Evolutionary conservation across 2,329 filamentous ascomycete genomes (phyloP).

Genomic region (Xylaria sp.): DNA sequence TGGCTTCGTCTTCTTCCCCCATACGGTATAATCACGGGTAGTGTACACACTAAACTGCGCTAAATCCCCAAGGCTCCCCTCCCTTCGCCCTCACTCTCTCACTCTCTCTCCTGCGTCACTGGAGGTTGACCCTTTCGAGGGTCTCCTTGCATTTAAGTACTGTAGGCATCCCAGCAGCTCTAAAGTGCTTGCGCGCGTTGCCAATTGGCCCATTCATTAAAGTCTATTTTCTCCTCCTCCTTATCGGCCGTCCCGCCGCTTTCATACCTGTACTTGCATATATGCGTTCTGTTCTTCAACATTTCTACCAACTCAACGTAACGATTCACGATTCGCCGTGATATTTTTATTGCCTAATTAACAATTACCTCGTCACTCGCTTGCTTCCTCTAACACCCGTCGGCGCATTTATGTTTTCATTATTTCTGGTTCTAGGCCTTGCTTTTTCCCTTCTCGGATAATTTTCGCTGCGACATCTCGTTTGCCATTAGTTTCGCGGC

Average conservation of each 20-base stretch:
- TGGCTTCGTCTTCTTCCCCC: not conserved
- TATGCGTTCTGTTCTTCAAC: not conserved
- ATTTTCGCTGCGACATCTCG: not conserved
- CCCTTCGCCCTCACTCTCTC: not conserved
- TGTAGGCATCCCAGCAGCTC: constrained; percentile 3
- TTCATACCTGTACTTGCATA: not conserved
- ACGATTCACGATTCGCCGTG: not conserved
- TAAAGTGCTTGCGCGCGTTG: constrained; percentile 8
- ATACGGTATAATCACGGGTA: not conserved
- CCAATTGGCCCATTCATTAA: constrained; percentile 17
- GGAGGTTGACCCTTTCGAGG: constrained; percentile 13
- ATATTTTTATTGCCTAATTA: constrained; percentile 14
- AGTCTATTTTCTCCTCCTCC: constrained; percentile 7
- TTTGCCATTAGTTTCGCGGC: constrained; percentile 9
- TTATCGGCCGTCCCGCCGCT: not conserved
- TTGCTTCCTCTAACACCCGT: not conserved
- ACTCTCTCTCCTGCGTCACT: constrained; percentile 11
- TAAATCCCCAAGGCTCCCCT: not conserved
- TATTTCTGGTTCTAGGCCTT: not conserved
- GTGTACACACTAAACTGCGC: not conserved
- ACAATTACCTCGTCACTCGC: constrained; percentile 1
- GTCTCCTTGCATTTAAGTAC: constrained; percentile 18
- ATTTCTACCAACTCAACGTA: not conserved
- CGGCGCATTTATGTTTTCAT: not conserved
- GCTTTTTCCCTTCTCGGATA: not conserved